Percentiles rank a stretch among this genome's conserved stretches.
Conservation (phyloP, 768 basidiomycete genomes). For the Lentinula edodes region DNA sequence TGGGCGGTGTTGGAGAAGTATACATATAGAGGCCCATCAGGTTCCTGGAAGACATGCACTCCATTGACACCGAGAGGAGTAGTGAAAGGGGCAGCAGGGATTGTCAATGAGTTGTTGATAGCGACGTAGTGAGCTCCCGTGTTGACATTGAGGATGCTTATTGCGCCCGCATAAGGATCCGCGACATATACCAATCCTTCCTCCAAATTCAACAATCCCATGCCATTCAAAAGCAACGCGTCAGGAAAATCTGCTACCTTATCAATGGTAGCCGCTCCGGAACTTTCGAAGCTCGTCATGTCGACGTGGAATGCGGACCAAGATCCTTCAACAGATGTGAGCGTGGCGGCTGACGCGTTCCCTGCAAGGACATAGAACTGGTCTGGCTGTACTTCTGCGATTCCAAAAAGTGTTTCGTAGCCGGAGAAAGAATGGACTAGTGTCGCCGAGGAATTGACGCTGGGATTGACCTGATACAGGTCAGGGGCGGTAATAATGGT, state of each 20-base stretch:
- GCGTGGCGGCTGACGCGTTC: not conserved
- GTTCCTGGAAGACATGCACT: not conserved
- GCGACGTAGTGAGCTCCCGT: not conserved
- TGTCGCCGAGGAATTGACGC: not conserved
- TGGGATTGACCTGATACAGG: not conserved
- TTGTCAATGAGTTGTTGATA: slow-evolving; percentile 1
- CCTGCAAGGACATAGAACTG: slow-evolving; percentile 2
- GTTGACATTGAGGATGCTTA: not conserved
- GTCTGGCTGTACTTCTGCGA: not conserved
- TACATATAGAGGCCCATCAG: not conserved
- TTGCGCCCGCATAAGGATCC: not conserved
- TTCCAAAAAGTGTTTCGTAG: not conserved
- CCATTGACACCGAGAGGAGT: slow-evolving; percentile 1
- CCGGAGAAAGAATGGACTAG: not conserved
- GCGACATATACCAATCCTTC: not conserved
- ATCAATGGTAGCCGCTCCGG: not conserved
- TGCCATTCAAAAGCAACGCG: not conserved
- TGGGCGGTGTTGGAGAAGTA: slow-evolving; percentile 1
- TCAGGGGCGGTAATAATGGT: not conserved
- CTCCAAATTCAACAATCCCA: not conserved
- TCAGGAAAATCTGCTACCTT: not conserved
- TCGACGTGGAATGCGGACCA: not conserved
- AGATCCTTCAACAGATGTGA: not conserved
- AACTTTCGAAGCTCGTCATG: not conserved
- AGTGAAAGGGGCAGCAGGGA: not conserved